phyloP scores from a whole-genome alignment of 371 early-diverging fungal genomes.

The Mucor saturninus region DNA sequence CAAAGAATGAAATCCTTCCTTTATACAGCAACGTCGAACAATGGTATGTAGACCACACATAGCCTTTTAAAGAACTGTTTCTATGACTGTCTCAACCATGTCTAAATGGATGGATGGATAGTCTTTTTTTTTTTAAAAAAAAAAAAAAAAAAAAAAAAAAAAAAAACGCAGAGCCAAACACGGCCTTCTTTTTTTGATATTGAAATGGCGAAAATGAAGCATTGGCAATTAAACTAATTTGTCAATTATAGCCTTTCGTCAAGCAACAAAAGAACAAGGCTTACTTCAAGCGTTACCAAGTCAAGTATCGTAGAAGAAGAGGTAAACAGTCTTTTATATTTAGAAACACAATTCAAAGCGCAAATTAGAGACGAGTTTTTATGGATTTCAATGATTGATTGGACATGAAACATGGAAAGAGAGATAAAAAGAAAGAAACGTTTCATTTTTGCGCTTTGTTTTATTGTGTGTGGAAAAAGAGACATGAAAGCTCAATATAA shows the following conservation, averaged over 20 bases:
- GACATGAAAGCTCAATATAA: neutral
- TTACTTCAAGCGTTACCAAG: conserved; percentile 99
- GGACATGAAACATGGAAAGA: neutral
- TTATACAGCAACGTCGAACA: conserved; percentile 40
- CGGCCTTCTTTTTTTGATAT: conserved; percentile 11
- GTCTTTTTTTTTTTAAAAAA: neutral
- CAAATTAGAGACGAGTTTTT: too few relatives aligned
- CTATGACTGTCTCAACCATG: neutral
- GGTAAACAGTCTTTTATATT: conserved; percentile 60
- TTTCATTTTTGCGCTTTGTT: neutral
- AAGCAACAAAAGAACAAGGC: conserved; percentile 68
- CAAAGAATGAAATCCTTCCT: conserved; percentile 25
- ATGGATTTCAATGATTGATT: too few relatives aligned
- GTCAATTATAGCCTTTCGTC: conserved; percentile 41
- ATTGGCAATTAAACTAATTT: neutral
- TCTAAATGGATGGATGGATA: conserved; percentile 20
- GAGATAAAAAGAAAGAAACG: neutral
- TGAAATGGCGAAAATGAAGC: conserved; percentile 14
- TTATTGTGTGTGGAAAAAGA: neutral
- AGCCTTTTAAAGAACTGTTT: too few relatives aligned
- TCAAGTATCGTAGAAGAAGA: conserved; percentile 98
- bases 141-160: too few relatives aligned
- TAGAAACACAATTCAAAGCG: too few relatives aligned
- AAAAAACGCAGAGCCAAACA: too few relatives aligned
- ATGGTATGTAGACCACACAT: conserved; percentile 20